phyloP scores from a whole-genome alignment of 2,329 filamentous ascomycete species.

The Cordyceps fumosorosea region DNA sequence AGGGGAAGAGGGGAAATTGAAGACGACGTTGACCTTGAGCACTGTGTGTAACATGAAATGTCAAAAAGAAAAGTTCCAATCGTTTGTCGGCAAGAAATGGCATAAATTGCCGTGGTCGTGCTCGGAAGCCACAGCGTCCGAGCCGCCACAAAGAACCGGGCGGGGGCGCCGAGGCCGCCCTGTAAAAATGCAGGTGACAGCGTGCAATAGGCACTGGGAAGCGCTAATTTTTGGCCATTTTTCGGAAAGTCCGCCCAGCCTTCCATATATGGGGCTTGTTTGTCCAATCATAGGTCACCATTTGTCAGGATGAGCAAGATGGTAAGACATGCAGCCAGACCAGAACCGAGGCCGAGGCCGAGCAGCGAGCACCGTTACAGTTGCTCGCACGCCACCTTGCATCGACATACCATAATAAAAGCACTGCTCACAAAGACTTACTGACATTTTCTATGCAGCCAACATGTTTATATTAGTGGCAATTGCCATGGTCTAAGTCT shows the following conservation, averaged over 20 bases:
- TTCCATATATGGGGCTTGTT: background rate
- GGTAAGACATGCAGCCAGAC: background rate
- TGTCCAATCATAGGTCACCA: background rate
- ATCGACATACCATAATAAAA: too few species aligned
- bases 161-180: constrained; percentile 1
- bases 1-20: background rate
- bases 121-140: constrained; percentile 1
- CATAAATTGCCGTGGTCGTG: background rate
- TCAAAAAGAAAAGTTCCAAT: background rate
- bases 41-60: background rate
- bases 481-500: too few species aligned
- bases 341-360: constrained; percentile 1
- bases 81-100: background rate
- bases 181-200: constrained; percentile 3
- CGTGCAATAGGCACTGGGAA: background rate
- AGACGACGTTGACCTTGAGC: background rate
- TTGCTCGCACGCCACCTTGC: background rate
- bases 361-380: background rate
- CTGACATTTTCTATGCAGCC: too few species aligned
- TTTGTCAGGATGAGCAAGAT: constrained; percentile 5
- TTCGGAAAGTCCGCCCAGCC: background rate
- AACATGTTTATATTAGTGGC: too few species aligned
- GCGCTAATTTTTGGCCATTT: background rate
- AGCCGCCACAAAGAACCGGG: background rate
- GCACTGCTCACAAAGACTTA: too few species aligned